Evolutionary conservation across 2,329 filamentous ascomycete genomes (phyloP).

Genomic region (Alternaria ethzedia): DNA sequence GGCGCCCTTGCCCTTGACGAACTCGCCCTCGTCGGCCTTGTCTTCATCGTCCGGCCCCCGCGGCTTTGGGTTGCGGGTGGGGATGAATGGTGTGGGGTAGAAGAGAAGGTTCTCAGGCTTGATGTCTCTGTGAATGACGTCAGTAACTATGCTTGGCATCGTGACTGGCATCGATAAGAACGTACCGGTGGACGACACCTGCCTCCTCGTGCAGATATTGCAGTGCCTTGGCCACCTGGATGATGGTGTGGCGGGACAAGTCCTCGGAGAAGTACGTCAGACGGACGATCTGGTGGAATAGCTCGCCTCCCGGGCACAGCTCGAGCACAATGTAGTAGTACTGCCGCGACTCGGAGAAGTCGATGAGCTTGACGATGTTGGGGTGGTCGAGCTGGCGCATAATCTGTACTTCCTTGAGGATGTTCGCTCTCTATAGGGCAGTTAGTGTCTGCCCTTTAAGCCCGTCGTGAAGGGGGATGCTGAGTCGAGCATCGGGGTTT

Average conservation of each 20-base stretch:
- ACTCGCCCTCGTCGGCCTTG: constrained; percentile 96
- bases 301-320: constrained; percentile 90
- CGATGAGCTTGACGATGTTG: constrained; percentile 91
- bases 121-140: constrained; percentile 75
- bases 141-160: constrained; percentile 30
- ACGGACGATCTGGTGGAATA: constrained; percentile 98
- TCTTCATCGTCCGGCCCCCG: constrained; percentile 90
- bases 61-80: constrained; percentile 80
- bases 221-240: constrained; percentile 91
- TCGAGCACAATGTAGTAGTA: constrained; percentile 99
- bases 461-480: constrained; percentile 24
- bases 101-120: constrained; percentile 98
- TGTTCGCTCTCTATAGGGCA: constrained; percentile 81
- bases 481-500: constrained; percentile 38
- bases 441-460: constrained; percentile 50
- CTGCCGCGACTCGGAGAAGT: constrained; percentile 90
- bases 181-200: constrained; percentile 95
- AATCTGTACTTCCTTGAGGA: constrained; percentile 97
- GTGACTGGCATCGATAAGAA: constrained; percentile 4
- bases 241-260: constrained; percentile 90
- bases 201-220: constrained; percentile 94
- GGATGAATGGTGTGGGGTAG: constrained; percentile 81
- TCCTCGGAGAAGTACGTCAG: constrained; percentile 99
- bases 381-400: constrained; percentile 97
- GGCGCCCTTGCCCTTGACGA: constrained; percentile 77